phyloP scores from a whole-genome alignment of 257 asterid species.

The Solanum chiquidenum region DNA sequence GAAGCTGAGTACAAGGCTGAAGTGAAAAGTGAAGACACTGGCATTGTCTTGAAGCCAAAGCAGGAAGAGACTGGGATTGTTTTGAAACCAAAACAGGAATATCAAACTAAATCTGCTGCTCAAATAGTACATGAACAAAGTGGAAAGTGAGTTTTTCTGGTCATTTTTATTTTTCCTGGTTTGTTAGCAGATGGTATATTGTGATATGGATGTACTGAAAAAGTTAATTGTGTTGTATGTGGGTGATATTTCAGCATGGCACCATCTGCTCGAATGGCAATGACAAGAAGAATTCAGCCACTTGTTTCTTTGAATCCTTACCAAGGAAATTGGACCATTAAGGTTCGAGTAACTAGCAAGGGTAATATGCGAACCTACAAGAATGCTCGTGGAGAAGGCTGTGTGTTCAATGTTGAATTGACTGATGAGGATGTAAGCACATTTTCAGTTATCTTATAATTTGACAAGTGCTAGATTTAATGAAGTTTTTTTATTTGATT shows the following conservation, averaged over 20 bases:
- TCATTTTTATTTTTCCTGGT: background rate
- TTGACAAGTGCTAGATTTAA: background rate
- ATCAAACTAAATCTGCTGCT: conserved; percentile 64
- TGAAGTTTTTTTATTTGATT: too few species aligned
- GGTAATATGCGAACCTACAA: conserved; percentile 66
- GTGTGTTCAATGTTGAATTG: conserved; percentile 93
- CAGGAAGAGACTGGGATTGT: conserved; percentile 23
- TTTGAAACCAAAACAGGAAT: conserved; percentile 66
- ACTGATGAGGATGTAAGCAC: conserved; percentile 89
- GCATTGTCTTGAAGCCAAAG: conserved; percentile 13
- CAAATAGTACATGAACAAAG: conserved; percentile 72
- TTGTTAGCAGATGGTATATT: background rate
- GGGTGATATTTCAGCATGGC: conserved; percentile 43
- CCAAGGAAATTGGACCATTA: conserved; percentile 87
- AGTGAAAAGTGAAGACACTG: conserved; percentile 24
- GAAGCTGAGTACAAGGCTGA: conserved; percentile 49
- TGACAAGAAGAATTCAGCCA: conserved; percentile 78
- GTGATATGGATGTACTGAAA: background rate
- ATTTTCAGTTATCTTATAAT: background rate
- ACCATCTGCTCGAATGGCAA: conserved; percentile 75
- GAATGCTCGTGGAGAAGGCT: conserved; percentile 89
- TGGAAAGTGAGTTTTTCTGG: conserved; percentile 45
- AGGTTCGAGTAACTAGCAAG: conserved; percentile 74
- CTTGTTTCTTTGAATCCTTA: conserved; percentile 88
- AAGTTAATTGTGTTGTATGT: background rate